Percentiles rank a stretch among this genome's conserved stretches.
phyloP scores from a whole-genome alignment of 2,329 filamentous ascomycete genomes.

The Drechslerella stenobrocha region DNA sequence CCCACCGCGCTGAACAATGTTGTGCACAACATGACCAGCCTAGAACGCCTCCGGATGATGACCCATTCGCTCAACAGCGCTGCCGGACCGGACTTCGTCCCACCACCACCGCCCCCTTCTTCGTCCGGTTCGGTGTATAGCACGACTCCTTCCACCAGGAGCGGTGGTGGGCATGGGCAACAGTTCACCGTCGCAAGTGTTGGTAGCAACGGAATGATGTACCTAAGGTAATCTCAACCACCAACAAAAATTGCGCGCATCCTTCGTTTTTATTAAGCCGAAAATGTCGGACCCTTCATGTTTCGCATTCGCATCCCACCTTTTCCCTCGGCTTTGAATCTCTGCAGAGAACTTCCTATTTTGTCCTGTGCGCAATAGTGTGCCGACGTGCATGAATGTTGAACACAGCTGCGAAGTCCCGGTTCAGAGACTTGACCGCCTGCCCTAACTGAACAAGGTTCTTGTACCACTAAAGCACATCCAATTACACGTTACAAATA shows the following conservation, averaged over 20 bases:
- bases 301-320: slow-evolving; percentile 6
- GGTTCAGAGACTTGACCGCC: slow-evolving; percentile 32
- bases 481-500: slow-evolving; percentile 19
- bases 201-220: slow-evolving; percentile 49
- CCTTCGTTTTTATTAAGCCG: slow-evolving; percentile 2
- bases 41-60: slow-evolving; percentile 48
- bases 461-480: slow-evolving; percentile 41
- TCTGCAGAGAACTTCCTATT: slow-evolving; percentile 29
- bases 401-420: slow-evolving; percentile 20
- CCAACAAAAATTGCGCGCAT: slow-evolving; percentile 21
- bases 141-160: slow-evolving; percentile 41
- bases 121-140: slow-evolving; percentile 44
- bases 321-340: slow-evolving; percentile 1
- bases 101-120: slow-evolving; percentile 41
- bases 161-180: slow-evolving; percentile 36
- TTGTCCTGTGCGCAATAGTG: slow-evolving; percentile 13
- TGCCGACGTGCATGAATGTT: slow-evolving; percentile 9
- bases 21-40: slow-evolving; percentile 47
- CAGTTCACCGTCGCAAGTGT: slow-evolving; percentile 48
- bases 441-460: slow-evolving; percentile 42
- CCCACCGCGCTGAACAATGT: slow-evolving; percentile 44
- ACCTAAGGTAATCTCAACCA: slow-evolving; percentile 44
- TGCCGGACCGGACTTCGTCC: slow-evolving; percentile 26
- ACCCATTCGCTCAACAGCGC: slow-evolving; percentile 43
- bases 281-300: slow-evolving; percentile 10